Conservation (phyloP, 495 filamentous ascomycete genomes). For the Xylaria grammica region DNA sequence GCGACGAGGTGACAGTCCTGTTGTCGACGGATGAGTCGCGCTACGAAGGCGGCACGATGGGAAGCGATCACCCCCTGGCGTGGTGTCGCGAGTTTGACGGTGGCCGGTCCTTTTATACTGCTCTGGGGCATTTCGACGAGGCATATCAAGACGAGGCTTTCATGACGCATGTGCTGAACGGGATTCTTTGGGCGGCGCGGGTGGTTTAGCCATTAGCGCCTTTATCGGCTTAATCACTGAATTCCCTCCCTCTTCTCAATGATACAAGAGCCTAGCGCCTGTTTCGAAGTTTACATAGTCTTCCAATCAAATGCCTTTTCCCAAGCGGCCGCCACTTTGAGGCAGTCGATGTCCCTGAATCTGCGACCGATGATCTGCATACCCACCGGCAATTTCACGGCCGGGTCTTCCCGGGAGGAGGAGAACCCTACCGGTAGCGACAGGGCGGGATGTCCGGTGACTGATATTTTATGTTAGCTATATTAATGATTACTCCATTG, state of each 20-base stretch:
- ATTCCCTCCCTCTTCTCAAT: too few species aligned
- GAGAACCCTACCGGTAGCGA: conserved; percentile 60
- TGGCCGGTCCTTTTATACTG: conserved; percentile 43
- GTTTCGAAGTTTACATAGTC: conserved; percentile 19
- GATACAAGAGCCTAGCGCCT: too few species aligned
- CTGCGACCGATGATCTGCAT: conserved; percentile 63
- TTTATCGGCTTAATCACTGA: not conserved
- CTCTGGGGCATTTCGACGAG: conserved; percentile 47
- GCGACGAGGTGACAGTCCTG: conserved; percentile 33
- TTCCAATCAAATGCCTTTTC: conserved; percentile 58
- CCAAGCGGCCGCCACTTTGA: conserved; percentile 58
- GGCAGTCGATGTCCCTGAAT: conserved; percentile 54
- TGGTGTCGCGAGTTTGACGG: conserved; percentile 47
- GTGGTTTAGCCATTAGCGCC: not conserved
- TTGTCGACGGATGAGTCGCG: conserved; percentile 37
- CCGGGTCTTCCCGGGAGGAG: conserved; percentile 46
- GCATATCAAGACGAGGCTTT: conserved; percentile 43
- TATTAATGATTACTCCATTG: not conserved
- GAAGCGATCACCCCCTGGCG: conserved; percentile 38
- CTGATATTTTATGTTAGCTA: conserved; percentile 24
- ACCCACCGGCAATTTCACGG: conserved; percentile 58
- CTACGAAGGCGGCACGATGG: conserved; percentile 40
- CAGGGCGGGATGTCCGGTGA: conserved; percentile 62
- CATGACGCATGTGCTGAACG: conserved; percentile 35
- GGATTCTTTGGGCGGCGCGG: conserved; percentile 42